These are phyloP conservation scores for Blumeriella jaapii DNA, from an alignment of 2,329 filamentous ascomycete species.

Conservation along the genomic window DNA sequence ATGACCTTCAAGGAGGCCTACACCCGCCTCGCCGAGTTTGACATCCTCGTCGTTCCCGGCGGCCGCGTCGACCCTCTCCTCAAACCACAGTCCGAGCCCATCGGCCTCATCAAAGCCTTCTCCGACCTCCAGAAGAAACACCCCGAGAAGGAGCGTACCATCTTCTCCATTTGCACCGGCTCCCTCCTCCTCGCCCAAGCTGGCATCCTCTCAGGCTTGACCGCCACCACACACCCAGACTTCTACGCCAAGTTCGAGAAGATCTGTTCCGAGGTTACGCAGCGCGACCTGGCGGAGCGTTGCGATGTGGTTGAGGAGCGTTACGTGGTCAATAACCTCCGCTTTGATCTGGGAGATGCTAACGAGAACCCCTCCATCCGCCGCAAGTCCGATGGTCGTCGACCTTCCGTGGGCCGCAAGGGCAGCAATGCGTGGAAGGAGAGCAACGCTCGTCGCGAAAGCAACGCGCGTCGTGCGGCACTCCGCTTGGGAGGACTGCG, in stretches of 20 bases:
- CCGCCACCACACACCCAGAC: slow-evolving; percentile 75
- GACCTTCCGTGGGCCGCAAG: slow-evolving; percentile 58
- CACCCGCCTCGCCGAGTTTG: slow-evolving; percentile 47
- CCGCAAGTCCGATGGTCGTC: slow-evolving; percentile 56
- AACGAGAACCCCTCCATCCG: slow-evolving; percentile 78
- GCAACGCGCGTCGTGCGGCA: slow-evolving; percentile 67
- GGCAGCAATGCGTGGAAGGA: slow-evolving; percentile 74
- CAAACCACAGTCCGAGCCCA: slow-evolving; percentile 55
- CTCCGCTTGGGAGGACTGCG: slow-evolving; percentile 42
- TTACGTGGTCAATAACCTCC: slow-evolving; percentile 85
- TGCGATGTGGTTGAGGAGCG: slow-evolving; percentile 75
- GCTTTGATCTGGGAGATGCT: slow-evolving; percentile 68
- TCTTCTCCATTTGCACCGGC: slow-evolving; percentile 71
- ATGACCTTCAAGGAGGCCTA: slow-evolving; percentile 70
- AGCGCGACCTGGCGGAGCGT: slow-evolving; percentile 59
- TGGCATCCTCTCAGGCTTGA: slow-evolving; percentile 67
- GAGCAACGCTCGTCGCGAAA: slow-evolving; percentile 65
- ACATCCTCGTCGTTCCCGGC: slow-evolving; percentile 68
- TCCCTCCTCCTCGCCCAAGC: slow-evolving; percentile 65
- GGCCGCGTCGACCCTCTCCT: slow-evolving; percentile 50
- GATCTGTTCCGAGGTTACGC: slow-evolving; percentile 62
- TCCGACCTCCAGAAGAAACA: slow-evolving; percentile 71
- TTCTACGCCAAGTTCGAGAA: slow-evolving; percentile 72
- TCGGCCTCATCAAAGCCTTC: slow-evolving; percentile 64
- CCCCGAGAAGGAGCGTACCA: slow-evolving; percentile 66